phyloP scores from a whole-genome alignment of 352 stramenopile species.

The Phytophthora podocarpi region DNA sequence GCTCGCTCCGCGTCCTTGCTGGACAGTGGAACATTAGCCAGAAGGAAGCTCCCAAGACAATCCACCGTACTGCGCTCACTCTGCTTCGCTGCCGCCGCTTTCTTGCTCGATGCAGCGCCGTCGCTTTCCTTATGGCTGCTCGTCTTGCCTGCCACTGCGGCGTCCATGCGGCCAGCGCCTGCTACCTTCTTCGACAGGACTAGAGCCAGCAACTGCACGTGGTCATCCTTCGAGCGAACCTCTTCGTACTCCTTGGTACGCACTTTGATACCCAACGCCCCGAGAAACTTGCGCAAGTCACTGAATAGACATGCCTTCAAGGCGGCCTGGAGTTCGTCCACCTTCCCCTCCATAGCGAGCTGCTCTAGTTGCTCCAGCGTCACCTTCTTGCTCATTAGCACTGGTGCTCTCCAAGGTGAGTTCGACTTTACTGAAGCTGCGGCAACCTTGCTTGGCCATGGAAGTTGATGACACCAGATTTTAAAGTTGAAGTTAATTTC shows the following conservation, averaged over 20 bases:
- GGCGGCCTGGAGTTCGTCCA: neutral
- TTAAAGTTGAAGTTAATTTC: slow-evolving; percentile 22
- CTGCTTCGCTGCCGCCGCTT: neutral
- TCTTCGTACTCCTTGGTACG: slow-evolving; percentile 14
- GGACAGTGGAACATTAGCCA: neutral
- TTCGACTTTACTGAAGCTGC: slow-evolving; percentile 10
- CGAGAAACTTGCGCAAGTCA: slow-evolving; percentile 14
- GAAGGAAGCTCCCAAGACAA: neutral
- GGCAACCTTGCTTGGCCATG: neutral
- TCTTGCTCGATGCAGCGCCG: too few relatives aligned
- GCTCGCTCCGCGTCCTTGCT: slow-evolving; percentile 3
- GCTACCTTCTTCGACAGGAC: slow-evolving; percentile 5
- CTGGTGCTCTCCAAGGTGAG: neutral
- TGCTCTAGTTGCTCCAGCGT: slow-evolving; percentile 12
- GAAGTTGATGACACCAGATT: slow-evolving; percentile 16
- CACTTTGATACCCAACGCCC: slow-evolving; percentile 13
- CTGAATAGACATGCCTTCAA: slow-evolving; percentile 9
- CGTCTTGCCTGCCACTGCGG: neutral
- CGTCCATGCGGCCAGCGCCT: neutral
- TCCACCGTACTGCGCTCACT: neutral
- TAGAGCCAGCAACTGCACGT: slow-evolving; percentile 4
- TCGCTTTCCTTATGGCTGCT: neutral
- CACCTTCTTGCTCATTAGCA: slow-evolving; percentile 3
- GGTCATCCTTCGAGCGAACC: slow-evolving; percentile 17
- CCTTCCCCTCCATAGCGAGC: neutral